Base-by-base conservation (phyloP, 1,139 yeast genomes). In the Yamadazyma trypodendri region DNA sequence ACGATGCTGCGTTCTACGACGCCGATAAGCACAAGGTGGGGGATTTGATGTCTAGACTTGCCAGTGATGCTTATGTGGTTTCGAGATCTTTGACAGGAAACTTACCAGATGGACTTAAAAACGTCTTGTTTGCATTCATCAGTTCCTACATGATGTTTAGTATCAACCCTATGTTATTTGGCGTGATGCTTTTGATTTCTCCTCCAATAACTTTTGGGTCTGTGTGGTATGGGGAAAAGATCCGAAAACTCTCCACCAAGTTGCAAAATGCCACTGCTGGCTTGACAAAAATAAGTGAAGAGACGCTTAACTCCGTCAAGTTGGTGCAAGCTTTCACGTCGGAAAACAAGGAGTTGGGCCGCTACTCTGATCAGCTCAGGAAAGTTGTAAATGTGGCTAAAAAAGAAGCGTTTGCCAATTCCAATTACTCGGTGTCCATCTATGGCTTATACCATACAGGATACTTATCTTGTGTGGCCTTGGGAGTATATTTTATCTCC, bases 51-150 rank as follows among this genome's bases (percentile, higher is more conserved):
- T 68, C 77, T 16, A 57, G 79, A 37, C 63, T 76, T 33, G 72
- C 78, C 12, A 72, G 77, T 45, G 80, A 75, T 50, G 80, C 80
- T 6, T 74, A 75, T 47, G 75, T 73, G 24, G 81, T 63, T 28
- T 72, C 67, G 28, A 61, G 67, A 50, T 75, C 67, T 12, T 71
- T 63, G 44, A 75, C 76, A 31, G 63, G 66, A 37, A 69, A 61
- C 49, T 61, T 66, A 45, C 81, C 70, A 9, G 79, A 64, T 53
- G 77, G 76, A 38, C 66, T 63, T 51, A 77, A 68, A 50, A 75
- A 67, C 52, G 63, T 63, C 39, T 61, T 63, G 25, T 75, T 63
- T 55, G 79, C 69, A 23, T 58, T 66, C 41, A 68, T 62, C 22
- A 63, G 72, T 44, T 62, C 75, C 1, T 70, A 68, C 46, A 71